Percentiles rank a stretch among this genome's conserved stretches.
phyloP scores from a whole-genome alignment of 176 grass and related monocot genomes.

The Musa beccarii region DNA sequence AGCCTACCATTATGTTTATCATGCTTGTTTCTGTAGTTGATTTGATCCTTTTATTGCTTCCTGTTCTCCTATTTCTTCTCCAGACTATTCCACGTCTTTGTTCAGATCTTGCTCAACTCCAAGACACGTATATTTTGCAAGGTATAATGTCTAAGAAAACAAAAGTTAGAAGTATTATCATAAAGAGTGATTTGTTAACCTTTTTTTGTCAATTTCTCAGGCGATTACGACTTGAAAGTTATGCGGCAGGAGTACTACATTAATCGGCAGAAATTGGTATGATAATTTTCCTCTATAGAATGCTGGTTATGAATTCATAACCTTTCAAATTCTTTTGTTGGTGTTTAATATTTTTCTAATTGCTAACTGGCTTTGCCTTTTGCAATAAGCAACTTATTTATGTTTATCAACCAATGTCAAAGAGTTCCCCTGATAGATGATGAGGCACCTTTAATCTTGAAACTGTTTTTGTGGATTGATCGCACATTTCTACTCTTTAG shows the following conservation, averaged over 20 bases:
- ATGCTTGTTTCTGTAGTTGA: slow-evolving; percentile 6
- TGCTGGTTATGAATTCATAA: background rate
- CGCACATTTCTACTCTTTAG: background rate
- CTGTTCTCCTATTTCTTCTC: slow-evolving; percentile 12
- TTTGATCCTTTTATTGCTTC: background rate
- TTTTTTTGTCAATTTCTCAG: slow-evolving; percentile 31
- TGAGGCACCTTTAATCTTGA: background rate
- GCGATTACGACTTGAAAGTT: slow-evolving; percentile 97
- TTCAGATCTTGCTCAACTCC: slow-evolving; percentile 96
- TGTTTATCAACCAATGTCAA: background rate
- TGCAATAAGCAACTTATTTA: background rate
- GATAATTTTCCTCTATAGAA: background rate
- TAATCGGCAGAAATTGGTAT: slow-evolving; percentile 76
- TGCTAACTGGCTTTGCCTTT: background rate
- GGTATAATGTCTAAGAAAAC: slow-evolving; percentile 32
- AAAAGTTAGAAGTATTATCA: slow-evolving; percentile 5
- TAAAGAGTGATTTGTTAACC: slow-evolving; percentile 12
- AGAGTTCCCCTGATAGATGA: background rate
- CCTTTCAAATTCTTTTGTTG: background rate
- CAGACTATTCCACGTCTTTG: slow-evolving; percentile 96
- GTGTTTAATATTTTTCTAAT: background rate
- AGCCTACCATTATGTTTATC: background rate
- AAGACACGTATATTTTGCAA: slow-evolving; percentile 99
- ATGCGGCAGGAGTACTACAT: slow-evolving; percentile 98
- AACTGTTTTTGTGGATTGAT: background rate